Conservation (phyloP, 2,329 filamentous ascomycete species). For the Epichloe elymi region DNA sequence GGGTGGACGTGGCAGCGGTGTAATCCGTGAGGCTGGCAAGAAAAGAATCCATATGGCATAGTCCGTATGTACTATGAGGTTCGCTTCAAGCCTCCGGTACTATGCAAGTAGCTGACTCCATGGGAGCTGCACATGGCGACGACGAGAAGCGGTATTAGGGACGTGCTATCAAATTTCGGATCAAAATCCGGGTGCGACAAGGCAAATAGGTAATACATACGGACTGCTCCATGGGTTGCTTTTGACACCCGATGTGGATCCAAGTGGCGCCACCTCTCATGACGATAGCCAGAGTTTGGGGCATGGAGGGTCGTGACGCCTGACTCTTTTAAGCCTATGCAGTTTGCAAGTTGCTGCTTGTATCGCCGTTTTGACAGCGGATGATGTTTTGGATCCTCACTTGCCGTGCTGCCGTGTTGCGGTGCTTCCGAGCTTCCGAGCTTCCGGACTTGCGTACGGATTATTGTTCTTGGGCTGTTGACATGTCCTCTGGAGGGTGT, state of each 20-base stretch:
- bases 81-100: too few species aligned
- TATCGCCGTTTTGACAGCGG: neutral
- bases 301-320: too few species aligned
- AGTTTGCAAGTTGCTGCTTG: neutral
- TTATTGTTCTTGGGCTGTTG: too few species aligned
- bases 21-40: too few species aligned
- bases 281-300: too few species aligned
- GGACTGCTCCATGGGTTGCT: neutral
- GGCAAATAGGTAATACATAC: neutral
- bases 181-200: neutral
- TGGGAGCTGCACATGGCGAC: neutral
- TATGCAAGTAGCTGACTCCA: neutral
- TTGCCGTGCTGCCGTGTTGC: neutral
- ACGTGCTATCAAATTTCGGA: neutral
- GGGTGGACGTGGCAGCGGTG: neutral
- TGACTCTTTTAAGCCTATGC: too few species aligned
- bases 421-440: neutral
- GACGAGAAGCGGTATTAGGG: neutral
- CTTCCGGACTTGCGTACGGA: too few species aligned
- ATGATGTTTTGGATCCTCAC: neutral
- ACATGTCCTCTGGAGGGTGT: too few species aligned
- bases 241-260: too few species aligned
- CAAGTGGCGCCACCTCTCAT: too few species aligned
- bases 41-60: neutral
- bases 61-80: too few species aligned